Evolutionary conservation across 768 basidiomycete genomes (phyloP), one percentile per base, ranked within the genome.

Genomic region (Russula vinacea): DNA sequence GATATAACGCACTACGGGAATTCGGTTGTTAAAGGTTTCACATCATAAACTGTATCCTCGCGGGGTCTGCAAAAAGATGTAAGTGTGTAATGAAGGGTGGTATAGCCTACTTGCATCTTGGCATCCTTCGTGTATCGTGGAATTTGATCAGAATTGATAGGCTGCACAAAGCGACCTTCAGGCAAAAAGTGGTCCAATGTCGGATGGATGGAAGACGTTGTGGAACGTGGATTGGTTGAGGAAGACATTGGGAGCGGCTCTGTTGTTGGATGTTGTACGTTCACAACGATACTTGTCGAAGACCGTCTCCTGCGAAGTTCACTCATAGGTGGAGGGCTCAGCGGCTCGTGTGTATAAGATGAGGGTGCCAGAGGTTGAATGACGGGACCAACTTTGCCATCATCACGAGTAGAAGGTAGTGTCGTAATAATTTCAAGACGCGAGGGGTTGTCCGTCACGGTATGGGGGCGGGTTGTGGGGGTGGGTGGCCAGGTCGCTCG

Each of bases 111-210:
- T 56, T 52, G 8, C 64, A 65, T 52, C 11, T 7, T 52, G 33
- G n/a, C 22, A 19, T 39, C 5, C 40, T 57, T 56, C 16, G 40
- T 7, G 55, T 65, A 65, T 51, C 64, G 47, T 19, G 64, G 59
- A 9, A 65, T 35, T 56, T 65, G 59, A 14, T 65, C 64, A 8
- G 64, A 65, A 9, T 65, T 7, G 42, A 65, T 56, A 3, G 52
- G 8, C 24, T 51, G 40, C 4, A 65, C 0, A 13, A 45, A 16
- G 3, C 59, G 60, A 57, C 40, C 55, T 2, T 61, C 40, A 2
- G 64, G 64, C 3, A 47, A n/a, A 14, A 10, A 0, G 35, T 13
- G 16, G 3, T 44, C 45, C 13, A n/a, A 54, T 11, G 11, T 37
- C 5, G 16, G 10, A 7, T 35, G 35, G 35, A 3, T 3, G 14